Base-by-base conservation (phyloP, 2,329 filamentous ascomycete species). In the Apiospora saccharicola region DNA sequence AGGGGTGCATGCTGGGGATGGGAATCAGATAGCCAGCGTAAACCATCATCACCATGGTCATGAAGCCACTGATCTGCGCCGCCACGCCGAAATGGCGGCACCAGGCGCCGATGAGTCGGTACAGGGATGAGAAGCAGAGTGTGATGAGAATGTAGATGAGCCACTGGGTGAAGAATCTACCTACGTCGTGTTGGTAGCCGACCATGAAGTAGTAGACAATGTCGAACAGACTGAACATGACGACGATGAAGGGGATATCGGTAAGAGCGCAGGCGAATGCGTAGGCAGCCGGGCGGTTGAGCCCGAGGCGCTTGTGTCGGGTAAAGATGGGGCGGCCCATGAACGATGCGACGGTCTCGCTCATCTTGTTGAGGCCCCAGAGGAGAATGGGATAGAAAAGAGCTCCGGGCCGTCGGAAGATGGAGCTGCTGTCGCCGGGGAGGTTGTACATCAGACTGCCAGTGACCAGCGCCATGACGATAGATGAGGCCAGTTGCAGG, bases 401-500 rank as follows among this genome's bases (percentile, higher is more conserved):
- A 0, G 80, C 75, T 5, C 78, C 78, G 1, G 77, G 75, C 0
- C 82, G 79, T 41, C 78, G 76, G 80, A 88, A 93, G 80, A 93
- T 91, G 73, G 88, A 90, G 7, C 80, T 78, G 6, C 89, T 91
- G 34, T 85, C 85, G 0, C 82, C 74, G 8, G 84, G 79, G 26
- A 93, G 81, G 77, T 93, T 89, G 83, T 88, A 94, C 80, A 93
- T 94, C 72, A 94, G 86, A 70, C 79, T 89, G 85, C 75, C 90
- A 70, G 92, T 87, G 75, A 94, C 89, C 68, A 94, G 83, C 46
- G 91, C 88, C 83, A 93, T 89, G 74, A 90, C 83, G 53, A 89
- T 86, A 76, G 93, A 91, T 76, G 92, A 91, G 73, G 90, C 85
- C 1, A 90, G 71, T 61, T 81, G 78, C 22, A 80, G 74, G 13